Conservation (phyloP, 495 filamentous ascomycete species). For the Penicillium pulvis region DNA sequence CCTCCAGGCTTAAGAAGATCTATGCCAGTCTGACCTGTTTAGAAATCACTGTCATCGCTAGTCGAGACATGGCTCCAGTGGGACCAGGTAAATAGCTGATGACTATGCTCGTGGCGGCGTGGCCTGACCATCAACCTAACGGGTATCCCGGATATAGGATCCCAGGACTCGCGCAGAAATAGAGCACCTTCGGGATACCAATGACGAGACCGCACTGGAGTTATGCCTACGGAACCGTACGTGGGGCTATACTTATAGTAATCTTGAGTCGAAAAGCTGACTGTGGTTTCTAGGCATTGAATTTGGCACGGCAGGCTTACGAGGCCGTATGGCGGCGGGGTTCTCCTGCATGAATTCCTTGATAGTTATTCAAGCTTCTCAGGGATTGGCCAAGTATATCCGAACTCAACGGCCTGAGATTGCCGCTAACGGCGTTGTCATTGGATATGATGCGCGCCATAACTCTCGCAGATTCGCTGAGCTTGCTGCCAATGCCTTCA, state of each 20-base stretch:
- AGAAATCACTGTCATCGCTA: slow-evolving; percentile 39
- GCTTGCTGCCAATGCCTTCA: slow-evolving; percentile 66
- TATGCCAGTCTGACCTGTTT: neutral
- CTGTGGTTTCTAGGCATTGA: slow-evolving; percentile 51
- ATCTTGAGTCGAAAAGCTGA: neutral
- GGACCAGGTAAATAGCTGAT: slow-evolving; percentile 51
- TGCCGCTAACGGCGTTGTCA: slow-evolving; percentile 55
- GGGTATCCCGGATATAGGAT: slow-evolving; percentile 45
- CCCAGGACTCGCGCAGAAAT: slow-evolving; percentile 61
- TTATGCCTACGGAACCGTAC: slow-evolving; percentile 56
- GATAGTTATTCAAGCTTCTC: slow-evolving; percentile 72
- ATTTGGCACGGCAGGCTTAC: slow-evolving; percentile 72
- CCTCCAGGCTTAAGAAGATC: neutral
- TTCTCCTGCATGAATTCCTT: slow-evolving; percentile 70
- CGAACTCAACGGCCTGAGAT: slow-evolving; percentile 41
- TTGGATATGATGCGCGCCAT: slow-evolving; percentile 70
- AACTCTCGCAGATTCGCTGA: slow-evolving; percentile 66
- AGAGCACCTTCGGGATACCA: slow-evolving; percentile 49
- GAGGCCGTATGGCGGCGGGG: slow-evolving; percentile 70
- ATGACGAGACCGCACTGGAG: slow-evolving; percentile 55
- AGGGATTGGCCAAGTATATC: slow-evolving; percentile 68
- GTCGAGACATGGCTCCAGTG: slow-evolving; percentile 62
- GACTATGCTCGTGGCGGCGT: slow-evolving; percentile 5
- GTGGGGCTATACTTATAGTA: slow-evolving; percentile 9
- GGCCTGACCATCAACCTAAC: slow-evolving; percentile 22